A percentile compares a stretch with the other conserved stretches of the same genome.
Conservation (phyloP, 495 filamentous ascomycete genomes). For the Neurospora sp. region DNA sequence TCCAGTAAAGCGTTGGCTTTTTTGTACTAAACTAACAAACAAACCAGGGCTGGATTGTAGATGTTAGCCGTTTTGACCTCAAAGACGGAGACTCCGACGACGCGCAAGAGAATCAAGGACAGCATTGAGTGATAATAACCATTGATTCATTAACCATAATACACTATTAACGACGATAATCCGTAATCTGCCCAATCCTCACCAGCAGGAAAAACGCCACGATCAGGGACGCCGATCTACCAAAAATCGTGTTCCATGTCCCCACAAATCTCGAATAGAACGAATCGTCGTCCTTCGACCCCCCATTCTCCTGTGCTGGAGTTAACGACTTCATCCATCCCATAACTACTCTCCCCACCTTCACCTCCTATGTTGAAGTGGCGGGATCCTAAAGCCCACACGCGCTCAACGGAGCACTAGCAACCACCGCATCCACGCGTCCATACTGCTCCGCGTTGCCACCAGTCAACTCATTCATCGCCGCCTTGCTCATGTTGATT, state of each 20-base stretch:
- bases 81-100: not conserved
- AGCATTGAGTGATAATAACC: not conserved
- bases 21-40: no score
- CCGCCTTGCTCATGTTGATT: constrained; percentile 54
- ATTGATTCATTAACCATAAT: not conserved
- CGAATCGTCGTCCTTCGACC: not conserved
- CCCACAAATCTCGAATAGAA: not conserved
- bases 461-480: constrained; percentile 58
- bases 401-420: constrained; percentile 2
- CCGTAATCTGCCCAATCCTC: not conserved
- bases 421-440: constrained; percentile 41
- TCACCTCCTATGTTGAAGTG: not conserved
- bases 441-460: constrained; percentile 45
- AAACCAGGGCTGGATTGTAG: no score
- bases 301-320: not conserved
- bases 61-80: not conserved
- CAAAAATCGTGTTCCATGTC: not conserved
- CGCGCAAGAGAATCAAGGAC: not conserved
- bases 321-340: not conserved
- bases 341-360: not conserved
- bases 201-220: not conserved
- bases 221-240: not conserved
- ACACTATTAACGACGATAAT: not conserved
- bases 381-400: constrained; percentile 11
- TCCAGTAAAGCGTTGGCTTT: no score